Base-by-base conservation (phyloP, 2,329 filamentous ascomycete species). In the Didymellaceae sp. region DNA sequence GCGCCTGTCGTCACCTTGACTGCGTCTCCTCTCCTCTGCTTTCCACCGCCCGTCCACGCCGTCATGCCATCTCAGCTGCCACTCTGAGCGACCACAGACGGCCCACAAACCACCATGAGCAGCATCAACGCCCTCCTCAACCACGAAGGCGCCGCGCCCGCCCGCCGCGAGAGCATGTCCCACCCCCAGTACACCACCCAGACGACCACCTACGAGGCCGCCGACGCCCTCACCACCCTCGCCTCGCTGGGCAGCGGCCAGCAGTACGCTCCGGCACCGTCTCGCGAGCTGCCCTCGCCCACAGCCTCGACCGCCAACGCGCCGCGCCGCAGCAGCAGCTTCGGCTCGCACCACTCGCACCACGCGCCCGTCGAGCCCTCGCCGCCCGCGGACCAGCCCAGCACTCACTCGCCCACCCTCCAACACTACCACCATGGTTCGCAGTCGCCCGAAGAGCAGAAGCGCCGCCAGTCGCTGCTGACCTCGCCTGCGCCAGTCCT, bases 361-460 rank as follows among this genome's bases (percentile, higher is more conserved):
- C 65, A 64, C 52, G 68, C 70, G 46, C 67, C 70, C 24, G 68
- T 76, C 32, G 73, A 77, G 58, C 70, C 76, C 9, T 68, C 68
- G 43, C 71, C 74, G 45, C 73, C 74, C 42, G 49, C 65, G 20
- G 65, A 72, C 8, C 60, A 54, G 39, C 63, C 65, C 20, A 66
- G 71, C 18, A 32, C 55, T 20, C 73, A 67, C 62, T 79, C 77
- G 20, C 77, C 78, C 4, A 76, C 77, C 2, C 71, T 79, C 34
- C 75, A 78, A 18, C 76, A 77, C 37, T 79, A 78, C 59, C 76
- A 77, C 54, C 73, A 78, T 55, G 70, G 71, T 34, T 76, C 76
- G 30, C 68, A 68, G 28, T 78, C 76, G 37, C 77, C 77, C 31
- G 74, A 78, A 52, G 73, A 75, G 57, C 68, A 70, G 43, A 58